Base-by-base conservation (phyloP, 345 rosid species). In the Anacardium occidentale region DNA sequence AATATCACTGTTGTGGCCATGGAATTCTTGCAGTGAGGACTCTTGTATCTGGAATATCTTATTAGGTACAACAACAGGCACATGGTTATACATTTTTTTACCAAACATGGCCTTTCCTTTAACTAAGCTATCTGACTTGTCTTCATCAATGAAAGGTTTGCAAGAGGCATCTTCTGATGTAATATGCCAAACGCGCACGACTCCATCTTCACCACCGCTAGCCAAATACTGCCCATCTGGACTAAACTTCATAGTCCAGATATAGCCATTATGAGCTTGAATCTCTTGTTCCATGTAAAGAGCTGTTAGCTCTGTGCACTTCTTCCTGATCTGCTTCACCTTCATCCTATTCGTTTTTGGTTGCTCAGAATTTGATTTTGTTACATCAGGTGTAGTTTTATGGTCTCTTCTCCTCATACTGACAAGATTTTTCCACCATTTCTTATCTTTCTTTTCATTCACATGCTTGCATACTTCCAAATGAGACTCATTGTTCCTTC, bases 121-220 rank as follows among this genome's bases (percentile, higher is more conserved):
- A 34, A 42, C 66, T 51, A 67, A 66, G 24, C 54, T 9, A 37
- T 26, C 47, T n/a, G 63, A 32, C 34, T 63, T 50, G 34, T 77
- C 80, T 60, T 70, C 81, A 55, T 64, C 73, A 26, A 57, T n/a
- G 45, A 88, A 79, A 57, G 81, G 68, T 17, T 65, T 62, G 55
- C 56, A 50, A 26, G 86, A 51, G 62, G 84, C 81, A 76, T 83
- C 84, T 3, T 75, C 74, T 8, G 86, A 69, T 22, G 80, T 80
- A 52, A 89, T 87, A 29, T n/a, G 68, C 99, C 98, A 94, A 70
- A 92, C 76, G 58, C 89, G 89, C 15, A 94, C 82, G 60, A 87
- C 70, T 8, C 96, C 92, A 77, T 92, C 99, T 76, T 85, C 92
- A 4, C 99, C 99, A 44, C 96, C 98, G 0, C 85, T 94, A 1